Evolutionary conservation across 306 rosid species (phyloP).

Genomic region (Trifolium pratense): DNA sequence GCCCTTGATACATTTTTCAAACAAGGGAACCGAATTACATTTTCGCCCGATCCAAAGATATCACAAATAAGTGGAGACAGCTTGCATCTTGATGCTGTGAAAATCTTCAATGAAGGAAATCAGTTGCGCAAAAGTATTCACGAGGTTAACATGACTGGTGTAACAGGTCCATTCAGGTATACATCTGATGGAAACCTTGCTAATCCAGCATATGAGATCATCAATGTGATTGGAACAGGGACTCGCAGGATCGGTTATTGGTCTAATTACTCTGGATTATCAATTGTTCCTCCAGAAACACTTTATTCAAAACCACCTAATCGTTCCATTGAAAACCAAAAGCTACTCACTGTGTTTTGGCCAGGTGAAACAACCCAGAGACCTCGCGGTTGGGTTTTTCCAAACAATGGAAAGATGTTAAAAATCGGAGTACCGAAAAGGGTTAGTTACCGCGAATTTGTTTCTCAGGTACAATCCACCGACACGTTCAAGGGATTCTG

Average conservation of each 20-base stretch:
- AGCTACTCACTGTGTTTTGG: conserved; percentile 68
- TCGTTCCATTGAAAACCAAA: conserved; percentile 60
- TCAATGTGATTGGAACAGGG: conserved; percentile 85
- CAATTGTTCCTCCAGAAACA: conserved; percentile 66
- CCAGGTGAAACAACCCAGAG: conserved; percentile 74
- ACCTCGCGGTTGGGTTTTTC: conserved; percentile 98
- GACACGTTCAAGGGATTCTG: conserved; percentile 83
- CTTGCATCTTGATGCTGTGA: conserved; percentile 76
- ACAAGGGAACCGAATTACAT: conserved; percentile 71
- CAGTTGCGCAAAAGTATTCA: conserved; percentile 59
- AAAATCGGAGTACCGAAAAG: conserved; percentile 77
- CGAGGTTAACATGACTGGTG: conserved; percentile 75
- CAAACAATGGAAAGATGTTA: conserved; percentile 79
- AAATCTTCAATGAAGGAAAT: conserved; percentile 72
- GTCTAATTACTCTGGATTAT: conserved; percentile 88
- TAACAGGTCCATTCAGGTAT: conserved; percentile 70
- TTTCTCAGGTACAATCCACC: conserved; percentile 60
- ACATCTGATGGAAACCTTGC: conserved; percentile 64
- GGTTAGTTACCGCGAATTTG: conserved; percentile 72
- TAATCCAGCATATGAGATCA: conserved; percentile 78
- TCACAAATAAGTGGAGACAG: conserved; percentile 43
- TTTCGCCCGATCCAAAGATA: conserved; percentile 69
- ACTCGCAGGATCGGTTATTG: conserved; percentile 84
- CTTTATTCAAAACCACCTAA: conserved; percentile 69
- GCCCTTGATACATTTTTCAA: conserved; percentile 75